Percentiles rank a stretch among this genome's conserved stretches.
Evolutionary conservation across 1,284 basidiomycete genomes (phyloP).

Genomic region (Cutaneotrichosporon cutaneum): DNA sequence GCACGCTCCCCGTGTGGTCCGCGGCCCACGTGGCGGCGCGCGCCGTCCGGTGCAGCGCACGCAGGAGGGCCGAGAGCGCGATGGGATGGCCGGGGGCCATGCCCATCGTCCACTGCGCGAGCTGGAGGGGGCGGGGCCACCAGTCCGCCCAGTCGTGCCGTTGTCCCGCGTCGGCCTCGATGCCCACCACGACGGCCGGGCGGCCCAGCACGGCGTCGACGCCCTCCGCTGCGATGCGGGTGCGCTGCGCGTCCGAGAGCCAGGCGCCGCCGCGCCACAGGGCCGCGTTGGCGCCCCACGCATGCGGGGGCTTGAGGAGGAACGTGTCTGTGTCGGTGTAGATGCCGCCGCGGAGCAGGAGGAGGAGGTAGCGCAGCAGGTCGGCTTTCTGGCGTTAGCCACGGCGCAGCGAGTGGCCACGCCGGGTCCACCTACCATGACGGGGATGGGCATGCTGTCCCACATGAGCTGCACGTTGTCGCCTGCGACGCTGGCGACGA

Average conservation of each 20-base stretch:
- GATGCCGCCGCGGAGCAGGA: conserved; percentile 50
- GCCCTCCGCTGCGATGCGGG: conserved; percentile 26
- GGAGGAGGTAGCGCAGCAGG: conserved; percentile 48
- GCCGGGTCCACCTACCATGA: too few relatives aligned
- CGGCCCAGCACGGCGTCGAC: conserved; percentile 33
- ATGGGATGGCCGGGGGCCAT: conserved; percentile 49
- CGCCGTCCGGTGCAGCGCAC: conserved; percentile 43
- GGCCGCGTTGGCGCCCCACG: conserved; percentile 40
- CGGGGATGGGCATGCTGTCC: conserved; percentile 45
- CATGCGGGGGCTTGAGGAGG: conserved; percentile 39
- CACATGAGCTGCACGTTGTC: conserved; percentile 40
- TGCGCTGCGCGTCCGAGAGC: too few relatives aligned
- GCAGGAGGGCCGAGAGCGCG: conserved; percentile 38
- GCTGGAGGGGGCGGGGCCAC: conserved; percentile 53
- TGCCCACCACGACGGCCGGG: conserved; percentile 50
- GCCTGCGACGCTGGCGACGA: background rate
- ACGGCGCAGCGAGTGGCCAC: background rate
- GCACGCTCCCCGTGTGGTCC: conserved; percentile 17
- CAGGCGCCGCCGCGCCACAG: conserved; percentile 42
- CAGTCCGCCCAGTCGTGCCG: conserved; percentile 52
- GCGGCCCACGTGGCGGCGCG: conserved; percentile 42
- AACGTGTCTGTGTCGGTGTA: conserved; percentile 53
- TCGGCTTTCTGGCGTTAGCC: conserved; percentile 37
- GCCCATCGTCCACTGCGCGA: conserved; percentile 55
- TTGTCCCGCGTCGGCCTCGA: conserved; percentile 53